Base-by-base conservation (phyloP, 108 stramenopile species). In the Stephanodiscus triporus region DNA sequence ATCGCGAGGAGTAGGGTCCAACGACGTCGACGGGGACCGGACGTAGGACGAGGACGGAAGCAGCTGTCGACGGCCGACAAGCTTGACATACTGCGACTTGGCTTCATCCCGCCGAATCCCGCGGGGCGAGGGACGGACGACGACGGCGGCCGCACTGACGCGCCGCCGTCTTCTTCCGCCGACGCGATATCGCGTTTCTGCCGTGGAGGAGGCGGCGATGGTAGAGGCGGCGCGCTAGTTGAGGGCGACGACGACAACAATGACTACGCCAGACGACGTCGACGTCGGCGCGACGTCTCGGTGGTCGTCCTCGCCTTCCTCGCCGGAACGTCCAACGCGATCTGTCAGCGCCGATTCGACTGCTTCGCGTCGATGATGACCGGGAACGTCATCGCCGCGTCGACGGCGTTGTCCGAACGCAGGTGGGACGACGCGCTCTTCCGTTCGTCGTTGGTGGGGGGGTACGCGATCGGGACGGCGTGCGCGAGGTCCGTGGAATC, bases 321-420 rank as follows among this genome's bases (percentile, higher is more conserved):
- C n/a, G 77, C 77, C 5, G 77, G 77, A 9, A 60, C 48, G 22
- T 78, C 77, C 47, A 53, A 78, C 30, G 64, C 71, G 6, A 22
- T 78, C 0, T 78, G 77, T 24, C 24, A 70, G 0, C 24, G 29
- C 43, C 42, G 29, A 40, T 78, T 71, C 56, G 49, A 71, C 13
- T 58, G 63, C 34, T 78, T 66, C 38, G 36, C 58, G n/a, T 50
- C 70, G 24, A 78, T 78, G 77, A 78, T 78, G 77, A 78, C 70
- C 17, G 77, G 77, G 22, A 78, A 78, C 54, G 61, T 66, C 17
- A 51, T 78, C 8, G 30, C 55, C n/a, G 20, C 64, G 47, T 64
- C 70, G 19, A 64, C 71, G 6, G 56, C 64, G 8, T 2, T 71
- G 37, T 64, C 56, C 10, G 64, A 60, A 51, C 19, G 51, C 43